Base-by-base conservation (phyloP, 164 flowering plant species). In the Nymphaea thermarum region DNA sequence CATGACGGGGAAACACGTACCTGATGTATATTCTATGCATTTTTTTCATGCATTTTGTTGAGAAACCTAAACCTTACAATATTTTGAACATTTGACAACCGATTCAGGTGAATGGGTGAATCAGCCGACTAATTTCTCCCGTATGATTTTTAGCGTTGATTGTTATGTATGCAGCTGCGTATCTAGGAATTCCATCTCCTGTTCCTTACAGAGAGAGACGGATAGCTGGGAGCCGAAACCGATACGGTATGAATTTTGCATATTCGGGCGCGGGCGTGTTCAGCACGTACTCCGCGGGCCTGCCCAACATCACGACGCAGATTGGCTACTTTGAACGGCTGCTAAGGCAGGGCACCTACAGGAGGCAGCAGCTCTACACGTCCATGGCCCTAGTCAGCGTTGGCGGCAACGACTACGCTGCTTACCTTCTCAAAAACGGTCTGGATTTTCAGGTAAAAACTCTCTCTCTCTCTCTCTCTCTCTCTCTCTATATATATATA, bases 231-330 rank as follows among this genome's bases (percentile, higher is more conserved):
- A 72, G 69, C 44, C 60, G 53, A 16, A 4, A 66, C 57, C 36
- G 67, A 44, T 15, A 70, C 42, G 87, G 87, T 3, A 74, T 83
- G 76, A 85, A 83, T 73, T 85, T 79, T 65, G 89, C 89, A 0
- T 71, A 75, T 44, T 87, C 87, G 45, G 89, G 89, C 74, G 78
- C 85, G 2, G 89, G 87, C 10, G 85, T 82, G 2, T 85, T 85
- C 74, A 45, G 76, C 62, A 83, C 85, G 60, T 15, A 68, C 62
- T 25, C 36, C 1, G 74, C 63, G 4, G 53, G 55, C 4, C 74
- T 62, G n/a, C 85, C 87, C 11, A 85, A 85, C 72, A 76, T 85
- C 78, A 80, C 87, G 0, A 62, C 74, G 65, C 89, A 83, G 65
- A 80, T 85, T 44, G 70, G 73, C 60, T 70, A 66, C 6, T 78